Conservation (phyloP, 1,139 yeast genomes). For the Magnusiomyces sp. region DNA sequence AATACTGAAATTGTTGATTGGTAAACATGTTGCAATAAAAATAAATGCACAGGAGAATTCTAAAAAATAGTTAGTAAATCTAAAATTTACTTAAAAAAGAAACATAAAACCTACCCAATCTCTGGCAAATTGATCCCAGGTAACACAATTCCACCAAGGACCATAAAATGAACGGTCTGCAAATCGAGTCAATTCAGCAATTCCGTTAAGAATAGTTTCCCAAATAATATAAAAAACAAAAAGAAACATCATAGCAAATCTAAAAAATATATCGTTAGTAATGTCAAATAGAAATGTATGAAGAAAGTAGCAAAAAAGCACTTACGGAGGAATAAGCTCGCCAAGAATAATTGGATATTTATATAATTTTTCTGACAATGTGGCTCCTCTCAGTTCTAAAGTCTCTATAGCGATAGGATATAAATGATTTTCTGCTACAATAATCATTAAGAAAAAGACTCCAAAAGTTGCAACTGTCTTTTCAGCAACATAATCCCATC, state of each 20-base stretch:
- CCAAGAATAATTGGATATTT: constrained; percentile 55
- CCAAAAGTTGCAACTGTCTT: constrained; percentile 81
- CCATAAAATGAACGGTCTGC: constrained; percentile 92
- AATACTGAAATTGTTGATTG: constrained; percentile 81
- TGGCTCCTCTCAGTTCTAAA: constrained; percentile 39
- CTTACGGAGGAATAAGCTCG: constrained; percentile 73
- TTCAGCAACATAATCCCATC: constrained; percentile 62
- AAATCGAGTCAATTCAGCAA: constrained; percentile 78
- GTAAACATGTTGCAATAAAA: constrained; percentile 84
- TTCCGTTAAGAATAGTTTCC: constrained; percentile 83
- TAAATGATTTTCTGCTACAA: constrained; percentile 68
- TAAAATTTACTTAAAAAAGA: not conserved
- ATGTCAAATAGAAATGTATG: constrained; percentile 9
- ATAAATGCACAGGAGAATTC: constrained; percentile 86
- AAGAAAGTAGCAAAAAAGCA: too few species aligned
- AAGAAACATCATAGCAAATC: constrained; percentile 68
- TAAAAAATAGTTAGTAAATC: too few species aligned
- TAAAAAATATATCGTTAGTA: constrained; percentile 22
- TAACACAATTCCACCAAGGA: constrained; percentile 95
- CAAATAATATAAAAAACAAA: constrained; percentile 82
- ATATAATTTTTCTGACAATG: constrained; percentile 39
- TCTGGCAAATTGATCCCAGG: constrained; percentile 90
- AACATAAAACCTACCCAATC: too few species aligned
- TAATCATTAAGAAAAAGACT: constrained; percentile 71
- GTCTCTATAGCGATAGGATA: constrained; percentile 69